Evolutionary conservation across 2,329 filamentous ascomycete species (phyloP).

Genomic region (Chaetomiaceae sp.): DNA sequence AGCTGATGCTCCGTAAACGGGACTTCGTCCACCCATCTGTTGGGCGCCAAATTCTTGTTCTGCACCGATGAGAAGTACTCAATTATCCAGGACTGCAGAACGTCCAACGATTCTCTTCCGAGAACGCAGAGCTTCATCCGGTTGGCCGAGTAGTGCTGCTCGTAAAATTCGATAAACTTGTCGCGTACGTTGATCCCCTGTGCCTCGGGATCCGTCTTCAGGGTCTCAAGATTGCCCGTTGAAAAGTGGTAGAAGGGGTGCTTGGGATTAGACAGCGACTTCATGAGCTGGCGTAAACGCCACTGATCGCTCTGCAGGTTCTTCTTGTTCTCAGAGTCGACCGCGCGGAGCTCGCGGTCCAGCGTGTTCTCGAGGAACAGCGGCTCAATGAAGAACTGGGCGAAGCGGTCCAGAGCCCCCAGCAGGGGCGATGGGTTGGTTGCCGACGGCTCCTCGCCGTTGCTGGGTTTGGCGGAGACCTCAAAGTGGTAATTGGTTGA

Average conservation of each 20-base stretch:
- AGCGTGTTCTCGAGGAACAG: conserved; percentile 79
- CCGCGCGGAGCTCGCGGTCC: conserved; percentile 79
- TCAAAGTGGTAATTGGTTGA: conserved; percentile 99
- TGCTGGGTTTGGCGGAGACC: conserved; percentile 71
- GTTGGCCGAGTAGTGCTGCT: conserved; percentile 86
- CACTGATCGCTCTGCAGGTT: conserved; percentile 87
- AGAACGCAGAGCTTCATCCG: conserved; percentile 87
- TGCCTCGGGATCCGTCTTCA: conserved; percentile 75
- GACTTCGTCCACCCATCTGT: conserved; percentile 47
- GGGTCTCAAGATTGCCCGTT: conserved; percentile 78
- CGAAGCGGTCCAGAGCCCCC: conserved; percentile 83
- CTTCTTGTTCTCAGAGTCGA: conserved; percentile 97
- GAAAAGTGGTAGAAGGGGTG: conserved; percentile 91
- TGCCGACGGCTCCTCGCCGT: conserved; percentile 49
- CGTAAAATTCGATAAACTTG: conserved; percentile 89
- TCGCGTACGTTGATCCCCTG: conserved; percentile 77
- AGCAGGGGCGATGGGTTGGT: conserved; percentile 59
- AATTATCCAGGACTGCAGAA: conserved; percentile 74
- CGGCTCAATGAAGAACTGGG: conserved; percentile 87
- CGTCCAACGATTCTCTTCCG: conserved; percentile 73
- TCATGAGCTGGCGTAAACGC: conserved; percentile 81
- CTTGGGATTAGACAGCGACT: conserved; percentile 77
- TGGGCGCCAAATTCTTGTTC: conserved; percentile 69
- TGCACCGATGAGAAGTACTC: conserved; percentile 76
- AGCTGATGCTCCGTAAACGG: conserved; percentile 46